These are phyloP conservation scores for Populus simonii DNA, from an alignment of 345 rosid species.

Conservation along the genomic window DNA sequence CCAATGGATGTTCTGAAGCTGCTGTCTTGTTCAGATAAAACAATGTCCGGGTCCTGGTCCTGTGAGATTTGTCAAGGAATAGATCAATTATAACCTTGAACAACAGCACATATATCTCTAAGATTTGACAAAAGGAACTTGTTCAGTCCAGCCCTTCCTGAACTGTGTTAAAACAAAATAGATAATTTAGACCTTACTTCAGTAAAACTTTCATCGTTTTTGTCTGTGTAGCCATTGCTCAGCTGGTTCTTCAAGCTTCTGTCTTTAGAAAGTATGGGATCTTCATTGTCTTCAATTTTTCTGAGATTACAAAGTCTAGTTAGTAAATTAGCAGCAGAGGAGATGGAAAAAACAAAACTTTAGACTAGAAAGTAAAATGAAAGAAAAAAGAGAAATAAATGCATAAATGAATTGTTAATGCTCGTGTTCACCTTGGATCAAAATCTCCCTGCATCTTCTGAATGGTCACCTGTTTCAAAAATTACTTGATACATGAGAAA, in stretches of 20 bases:
- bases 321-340: not conserved
- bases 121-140: not conserved
- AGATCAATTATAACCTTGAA: conserved; percentile 6
- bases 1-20: conserved; percentile 13
- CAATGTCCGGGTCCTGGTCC: conserved; percentile 10
- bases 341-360: not conserved
- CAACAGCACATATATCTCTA: conserved; percentile 2
- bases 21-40: conserved; percentile 15
- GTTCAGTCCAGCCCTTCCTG: not conserved
- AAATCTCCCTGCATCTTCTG: conserved; percentile 23
- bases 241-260: conserved; percentile 50
- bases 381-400: conserved; percentile 10
- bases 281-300: conserved; percentile 47
- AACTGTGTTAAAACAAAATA: not conserved
- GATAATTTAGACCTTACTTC: conserved; percentile 38
- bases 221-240: conserved; percentile 43
- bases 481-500: conserved; percentile 9
- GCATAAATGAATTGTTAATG: not conserved
- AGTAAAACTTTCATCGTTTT: conserved; percentile 36
- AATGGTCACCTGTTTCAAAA: conserved; percentile 26
- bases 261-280: conserved; percentile 35
- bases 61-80: not conserved
- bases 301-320: conserved; percentile 16
- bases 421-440: conserved; percentile 22
- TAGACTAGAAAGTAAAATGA: not conserved